Base-by-base conservation (phyloP, 495 filamentous ascomycete species). In the Usnea hakonensis region DNA sequence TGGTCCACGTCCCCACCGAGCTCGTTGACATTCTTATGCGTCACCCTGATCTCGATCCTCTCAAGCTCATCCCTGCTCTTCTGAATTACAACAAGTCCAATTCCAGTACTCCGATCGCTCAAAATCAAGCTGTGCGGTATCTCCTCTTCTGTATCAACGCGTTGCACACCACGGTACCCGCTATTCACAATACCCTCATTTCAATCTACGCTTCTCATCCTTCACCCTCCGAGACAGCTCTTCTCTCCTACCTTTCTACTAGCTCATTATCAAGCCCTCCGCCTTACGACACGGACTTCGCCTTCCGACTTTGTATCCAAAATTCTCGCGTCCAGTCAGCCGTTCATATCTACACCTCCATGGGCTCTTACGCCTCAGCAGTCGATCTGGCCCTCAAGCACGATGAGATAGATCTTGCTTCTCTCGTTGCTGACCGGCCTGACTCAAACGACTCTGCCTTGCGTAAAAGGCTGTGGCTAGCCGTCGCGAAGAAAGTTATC, bases 111-210 rank as follows among this genome's bases (percentile, higher is more conserved):
- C 69, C 79, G 17, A 72, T 82, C 43, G 74, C 68, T 28, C 82
- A 96, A 70, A 97, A 97, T 65, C 94, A 97, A 78, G 94, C 94
- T 8, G 83, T 97, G 30, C 88, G 95, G 23, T 98, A 97, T 69
- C 87, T 98, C 14, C 88, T 90, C 53, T 95, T 91, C 72, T 89
- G 92, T 65, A 95, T 97, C 68, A 90, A 93, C 72, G 87, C 95
- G 68, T 85, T 91, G 53, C 82, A 88, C 37, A 89, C 88, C 16
- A 81, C 85, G 5, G 88, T 95, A 58, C 84, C 94, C 7, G 93
- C 94, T n/a, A 86, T 98, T 28, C 94, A 98, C 74, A 98, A 97
- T 72, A 97, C 95, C 0, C 83, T 98, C 33, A 90, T 98, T 62
- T 95, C 91, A 48, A 95, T 97, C 56, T 95, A 96, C 72, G 95